Conservation (phyloP, 2,329 filamentous ascomycete genomes). For the Alternaria gaisen region DNA sequence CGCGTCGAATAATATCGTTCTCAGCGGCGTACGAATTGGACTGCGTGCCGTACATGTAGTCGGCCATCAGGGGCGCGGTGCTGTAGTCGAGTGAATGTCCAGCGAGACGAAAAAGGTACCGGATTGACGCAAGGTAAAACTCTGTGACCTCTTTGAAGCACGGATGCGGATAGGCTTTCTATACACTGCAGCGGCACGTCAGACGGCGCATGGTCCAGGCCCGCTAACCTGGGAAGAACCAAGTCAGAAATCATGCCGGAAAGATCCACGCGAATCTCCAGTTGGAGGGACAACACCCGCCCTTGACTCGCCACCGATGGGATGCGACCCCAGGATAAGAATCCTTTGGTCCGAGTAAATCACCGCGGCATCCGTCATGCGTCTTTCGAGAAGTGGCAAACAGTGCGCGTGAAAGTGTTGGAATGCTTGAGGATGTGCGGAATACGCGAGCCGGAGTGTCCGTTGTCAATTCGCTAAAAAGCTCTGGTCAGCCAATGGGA, state of each 20-base stretch:
- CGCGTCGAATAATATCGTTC: slow-evolving; percentile 34
- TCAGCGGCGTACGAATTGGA: slow-evolving; percentile 48
- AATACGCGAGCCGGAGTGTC: not conserved
- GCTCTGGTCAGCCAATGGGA: slow-evolving; percentile 22
- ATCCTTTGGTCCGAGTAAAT: slow-evolving; percentile 23
- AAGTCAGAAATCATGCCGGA: too few relatives aligned
- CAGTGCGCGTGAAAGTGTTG: too few relatives aligned
- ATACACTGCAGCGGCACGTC: slow-evolving; percentile 39
- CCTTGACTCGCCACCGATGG: slow-evolving; percentile 28
- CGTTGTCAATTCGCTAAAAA: not conserved
- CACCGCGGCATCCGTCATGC: too few relatives aligned
- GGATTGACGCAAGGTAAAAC: slow-evolving; percentile 29
- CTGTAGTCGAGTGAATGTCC: slow-evolving; percentile 19
- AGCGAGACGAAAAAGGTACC: slow-evolving; percentile 14
- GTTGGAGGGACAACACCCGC: slow-evolving; percentile 23
- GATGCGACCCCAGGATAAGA: slow-evolving; percentile 20
- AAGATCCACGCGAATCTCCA: slow-evolving; percentile 33
- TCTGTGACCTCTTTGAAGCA: slow-evolving; percentile 23
- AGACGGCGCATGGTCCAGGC: slow-evolving; percentile 32
- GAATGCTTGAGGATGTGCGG: not conserved
- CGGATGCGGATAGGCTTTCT: slow-evolving; percentile 35
- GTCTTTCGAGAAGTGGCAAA: too few relatives aligned
- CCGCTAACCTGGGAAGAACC: slow-evolving; percentile 35
- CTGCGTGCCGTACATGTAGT: slow-evolving; percentile 44
- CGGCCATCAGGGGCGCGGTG: slow-evolving; percentile 27